These are phyloP conservation scores for Alternaria conjuncta DNA, from an alignment of 2,329 filamentous ascomycete species.

Conservation along the genomic window DNA sequence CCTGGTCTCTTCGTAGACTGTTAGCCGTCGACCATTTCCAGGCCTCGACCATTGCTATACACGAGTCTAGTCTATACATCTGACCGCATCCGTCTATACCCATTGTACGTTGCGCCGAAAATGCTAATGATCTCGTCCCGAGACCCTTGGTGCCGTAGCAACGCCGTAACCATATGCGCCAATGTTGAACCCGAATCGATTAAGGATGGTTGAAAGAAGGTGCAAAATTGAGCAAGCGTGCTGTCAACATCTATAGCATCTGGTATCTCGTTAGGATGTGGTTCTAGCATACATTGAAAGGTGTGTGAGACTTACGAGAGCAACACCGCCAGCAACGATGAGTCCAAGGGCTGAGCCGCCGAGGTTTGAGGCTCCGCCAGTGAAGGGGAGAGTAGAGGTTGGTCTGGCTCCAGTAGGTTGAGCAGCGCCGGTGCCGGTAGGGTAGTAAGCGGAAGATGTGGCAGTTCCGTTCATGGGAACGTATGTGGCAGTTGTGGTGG, in stretches of 20 bases:
- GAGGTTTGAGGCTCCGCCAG: conserved; percentile 32
- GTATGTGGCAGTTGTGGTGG: conserved; percentile 35
- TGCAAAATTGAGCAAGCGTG: not conserved
- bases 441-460: conserved; percentile 26
- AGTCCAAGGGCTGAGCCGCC: conserved; percentile 38
- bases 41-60: not conserved
- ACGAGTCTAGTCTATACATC: not conserved
- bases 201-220: conserved; percentile 3
- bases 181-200: conserved; percentile 4
- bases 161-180: conserved; percentile 10
- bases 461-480: conserved; percentile 33
- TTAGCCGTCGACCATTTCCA: not conserved
- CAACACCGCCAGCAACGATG: conserved; percentile 41
- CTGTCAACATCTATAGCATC: conserved; percentile 15
- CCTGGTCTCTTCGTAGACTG: not conserved
- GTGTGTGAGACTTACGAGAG: conserved; percentile 28
- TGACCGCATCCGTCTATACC: not conserved
- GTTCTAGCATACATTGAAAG: not conserved
- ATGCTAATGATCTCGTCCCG: not conserved
- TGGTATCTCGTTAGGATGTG: not conserved
- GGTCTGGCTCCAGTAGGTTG: conserved; percentile 20
- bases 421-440: conserved; percentile 32
- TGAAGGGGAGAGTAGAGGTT: conserved; percentile 32
- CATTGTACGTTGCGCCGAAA: conserved; percentile 3
- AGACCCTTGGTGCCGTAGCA: not conserved